Evolutionary conservation across 1,284 basidiomycete species (phyloP).

Genomic region (Fomitopsis pinicola): DNA sequence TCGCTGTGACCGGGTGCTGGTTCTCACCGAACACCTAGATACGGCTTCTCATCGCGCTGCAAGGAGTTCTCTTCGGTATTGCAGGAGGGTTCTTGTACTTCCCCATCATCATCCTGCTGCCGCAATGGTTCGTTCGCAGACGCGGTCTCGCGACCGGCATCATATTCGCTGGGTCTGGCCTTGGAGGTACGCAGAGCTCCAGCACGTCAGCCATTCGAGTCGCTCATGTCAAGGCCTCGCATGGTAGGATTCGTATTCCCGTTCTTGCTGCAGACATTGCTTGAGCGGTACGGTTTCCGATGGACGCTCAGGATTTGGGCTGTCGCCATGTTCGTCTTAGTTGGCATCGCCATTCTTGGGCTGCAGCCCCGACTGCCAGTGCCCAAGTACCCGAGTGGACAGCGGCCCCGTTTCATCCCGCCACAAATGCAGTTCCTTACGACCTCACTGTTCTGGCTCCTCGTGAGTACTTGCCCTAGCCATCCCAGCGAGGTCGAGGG

Average conservation of each 20-base stretch:
- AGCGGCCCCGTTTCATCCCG: conserved; percentile 19
- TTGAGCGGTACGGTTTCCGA: conserved; percentile 20
- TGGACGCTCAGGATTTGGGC: conserved; percentile 26
- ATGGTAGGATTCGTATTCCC: conserved; percentile 23
- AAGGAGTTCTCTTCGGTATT: conserved; percentile 23
- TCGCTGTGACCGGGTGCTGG: no score
- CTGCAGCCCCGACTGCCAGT: conserved; percentile 21
- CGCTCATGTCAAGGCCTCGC: no score
- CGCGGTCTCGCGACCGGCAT: conserved; percentile 25
- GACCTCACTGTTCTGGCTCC: conserved; percentile 20
- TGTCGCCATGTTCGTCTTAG: conserved; percentile 14
- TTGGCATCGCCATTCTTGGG: conserved; percentile 19
- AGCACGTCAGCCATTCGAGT: neutral
- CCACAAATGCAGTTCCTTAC: conserved; percentile 23
- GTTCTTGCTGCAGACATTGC: conserved; percentile 20
- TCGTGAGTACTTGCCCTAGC: conserved; percentile 7
- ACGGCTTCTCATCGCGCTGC: conserved; percentile 24
- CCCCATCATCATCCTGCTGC: conserved; percentile 20
- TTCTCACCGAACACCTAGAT: conserved; percentile 9
- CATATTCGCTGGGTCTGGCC: conserved; percentile 25
- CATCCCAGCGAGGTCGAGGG: no score
- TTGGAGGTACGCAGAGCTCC: conserved; percentile 14
- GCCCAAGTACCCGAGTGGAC: conserved; percentile 15
- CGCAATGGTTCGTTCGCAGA: conserved; percentile 20
- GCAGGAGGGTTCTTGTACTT: conserved; percentile 22